Conservation (phyloP, 2,329 filamentous ascomycete genomes). For the Acarospora socialis region DNA sequence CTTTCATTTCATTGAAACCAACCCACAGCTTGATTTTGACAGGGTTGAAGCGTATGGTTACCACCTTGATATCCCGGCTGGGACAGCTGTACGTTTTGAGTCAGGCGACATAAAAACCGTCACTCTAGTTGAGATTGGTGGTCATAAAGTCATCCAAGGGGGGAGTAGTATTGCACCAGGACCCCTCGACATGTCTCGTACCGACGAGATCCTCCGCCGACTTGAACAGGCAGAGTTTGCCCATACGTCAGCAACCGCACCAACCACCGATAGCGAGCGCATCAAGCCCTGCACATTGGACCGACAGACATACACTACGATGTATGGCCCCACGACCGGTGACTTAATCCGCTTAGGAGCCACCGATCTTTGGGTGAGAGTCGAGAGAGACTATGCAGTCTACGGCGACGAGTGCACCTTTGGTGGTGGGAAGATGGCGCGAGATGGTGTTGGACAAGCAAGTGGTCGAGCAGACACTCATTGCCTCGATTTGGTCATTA, state of each 20-base stretch:
- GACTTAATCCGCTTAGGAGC: conserved; percentile 71
- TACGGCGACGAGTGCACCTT: conserved; percentile 94
- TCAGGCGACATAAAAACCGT: conserved; percentile 85
- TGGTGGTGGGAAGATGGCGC: conserved; percentile 79
- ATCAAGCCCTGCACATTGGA: conserved; percentile 57
- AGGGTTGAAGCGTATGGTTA: conserved; percentile 67
- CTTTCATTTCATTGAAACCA: conserved; percentile 89
- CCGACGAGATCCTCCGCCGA: conserved; percentile 49
- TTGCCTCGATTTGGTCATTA: conserved; percentile 69
- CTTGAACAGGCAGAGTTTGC: conserved; percentile 62
- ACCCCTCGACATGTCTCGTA: conserved; percentile 46
- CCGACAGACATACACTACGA: conserved; percentile 61
- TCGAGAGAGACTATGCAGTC: conserved; percentile 68
- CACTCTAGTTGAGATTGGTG: conserved; percentile 73
- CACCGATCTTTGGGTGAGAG: conserved; percentile 78
- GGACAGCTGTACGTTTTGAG: conserved; percentile 84
- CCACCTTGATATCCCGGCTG: conserved; percentile 75
- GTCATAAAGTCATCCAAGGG: conserved; percentile 62
- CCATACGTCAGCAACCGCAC: conserved; percentile 56
- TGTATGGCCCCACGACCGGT: conserved; percentile 86
- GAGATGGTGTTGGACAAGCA: conserved; percentile 91
- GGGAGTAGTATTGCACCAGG: conserved; percentile 70
- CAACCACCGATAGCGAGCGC: conserved; percentile 36
- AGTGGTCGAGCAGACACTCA: conserved; percentile 57
- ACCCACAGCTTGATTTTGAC: conserved; percentile 78